Evolutionary conservation across 257 asterid species (phyloP).

Genomic region (Paraleonurus japonicus): DNA sequence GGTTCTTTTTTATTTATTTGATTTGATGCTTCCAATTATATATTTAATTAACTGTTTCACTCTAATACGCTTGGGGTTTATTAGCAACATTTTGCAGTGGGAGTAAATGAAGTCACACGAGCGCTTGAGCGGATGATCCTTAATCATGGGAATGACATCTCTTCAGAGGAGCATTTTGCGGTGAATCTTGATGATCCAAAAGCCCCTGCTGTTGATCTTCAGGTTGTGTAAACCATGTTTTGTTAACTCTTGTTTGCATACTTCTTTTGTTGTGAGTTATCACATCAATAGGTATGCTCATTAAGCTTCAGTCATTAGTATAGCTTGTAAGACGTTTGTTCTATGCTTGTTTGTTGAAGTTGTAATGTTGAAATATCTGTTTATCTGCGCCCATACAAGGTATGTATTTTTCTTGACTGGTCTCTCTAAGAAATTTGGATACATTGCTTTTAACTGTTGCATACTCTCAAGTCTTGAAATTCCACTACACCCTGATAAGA

Average conservation of each 20-base stretch:
- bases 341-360: background rate
- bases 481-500: slow-evolving; percentile 4
- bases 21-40: background rate
- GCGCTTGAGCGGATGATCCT: slow-evolving; percentile 72
- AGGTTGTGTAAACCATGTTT: slow-evolving; percentile 41
- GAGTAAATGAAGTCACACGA: slow-evolving; percentile 90
- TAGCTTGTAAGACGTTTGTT: background rate
- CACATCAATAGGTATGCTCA: background rate
- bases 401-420: slow-evolving; percentile 4
- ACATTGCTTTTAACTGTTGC: background rate
- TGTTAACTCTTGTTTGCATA: background rate
- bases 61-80: background rate
- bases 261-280: background rate
- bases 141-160: slow-evolving; percentile 7
- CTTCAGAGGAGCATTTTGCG: slow-evolving; percentile 15
- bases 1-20: slow-evolving; percentile 34
- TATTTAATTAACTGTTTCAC: background rate
- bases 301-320: background rate
- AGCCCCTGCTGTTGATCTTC: slow-evolving; percentile 44
- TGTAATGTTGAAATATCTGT: slow-evolving; percentile 4
- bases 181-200: slow-evolving; percentile 10
- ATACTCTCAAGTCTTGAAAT: background rate
- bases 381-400: background rate
- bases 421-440: background rate
- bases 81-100: slow-evolving; percentile 80